These are phyloP conservation scores for Cryphonectria japonica DNA, from an alignment of 2,329 filamentous ascomycete genomes.

Conservation along the genomic window DNA sequence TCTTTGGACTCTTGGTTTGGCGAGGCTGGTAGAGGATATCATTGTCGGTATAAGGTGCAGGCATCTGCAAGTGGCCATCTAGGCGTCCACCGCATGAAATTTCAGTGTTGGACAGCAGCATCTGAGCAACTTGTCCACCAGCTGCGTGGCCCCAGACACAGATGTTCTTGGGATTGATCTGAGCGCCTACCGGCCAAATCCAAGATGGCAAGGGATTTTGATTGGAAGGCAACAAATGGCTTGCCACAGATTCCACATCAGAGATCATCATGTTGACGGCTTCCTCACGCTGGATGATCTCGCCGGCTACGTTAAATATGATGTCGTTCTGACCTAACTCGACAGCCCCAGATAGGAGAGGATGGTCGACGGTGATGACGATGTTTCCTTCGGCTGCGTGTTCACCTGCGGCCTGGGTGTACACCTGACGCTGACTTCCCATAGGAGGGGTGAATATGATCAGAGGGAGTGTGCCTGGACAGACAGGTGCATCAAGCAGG, in stretches of 20 bases:
- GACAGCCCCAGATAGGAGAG: slow-evolving; percentile 21
- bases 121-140: slow-evolving; percentile 15
- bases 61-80: slow-evolving; percentile 2
- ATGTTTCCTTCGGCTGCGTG: slow-evolving; percentile 19
- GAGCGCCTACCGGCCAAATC: neutral
- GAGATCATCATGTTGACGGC: neutral
- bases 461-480: slow-evolving; percentile 16
- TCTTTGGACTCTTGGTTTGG: neutral
- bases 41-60: slow-evolving; percentile 9
- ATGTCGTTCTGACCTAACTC: neutral
- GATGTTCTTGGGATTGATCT: neutral
- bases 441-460: slow-evolving; percentile 19
- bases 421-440: slow-evolving; percentile 25
- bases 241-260: slow-evolving; percentile 11
- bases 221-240: neutral
- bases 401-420: slow-evolving; percentile 25
- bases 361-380: slow-evolving; percentile 22
- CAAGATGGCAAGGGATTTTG: neutral
- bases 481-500: slow-evolving; percentile 11
- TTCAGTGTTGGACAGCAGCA: neutral
- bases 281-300: neutral
- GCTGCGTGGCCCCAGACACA: slow-evolving; percentile 25
- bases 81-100: slow-evolving; percentile 12
- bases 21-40: slow-evolving; percentile 8
- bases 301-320: neutral